phyloP scores from a whole-genome alignment of 2,329 filamentous ascomycete genomes.

The Polytolypa hystricis region DNA sequence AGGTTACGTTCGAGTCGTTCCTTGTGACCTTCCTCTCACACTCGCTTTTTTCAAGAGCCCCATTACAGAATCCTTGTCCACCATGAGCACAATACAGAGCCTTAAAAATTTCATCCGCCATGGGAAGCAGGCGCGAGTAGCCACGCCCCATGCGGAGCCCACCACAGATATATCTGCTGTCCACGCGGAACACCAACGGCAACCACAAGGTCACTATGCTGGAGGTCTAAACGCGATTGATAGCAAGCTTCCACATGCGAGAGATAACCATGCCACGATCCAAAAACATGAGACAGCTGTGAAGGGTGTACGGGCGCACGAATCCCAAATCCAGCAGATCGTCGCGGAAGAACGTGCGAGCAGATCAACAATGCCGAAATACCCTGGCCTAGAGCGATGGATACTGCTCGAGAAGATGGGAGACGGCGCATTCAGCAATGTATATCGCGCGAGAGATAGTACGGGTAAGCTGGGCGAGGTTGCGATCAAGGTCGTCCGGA shows the following conservation, averaged over 20 bases:
- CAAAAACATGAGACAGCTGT: conserved; percentile 37
- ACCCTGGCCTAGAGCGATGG: conserved; percentile 78
- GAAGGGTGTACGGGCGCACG: conserved; percentile 33
- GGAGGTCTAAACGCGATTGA: conserved; percentile 53
- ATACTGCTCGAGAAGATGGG: conserved; percentile 92
- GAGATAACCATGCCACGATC: conserved; percentile 55
- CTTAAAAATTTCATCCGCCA: conserved; percentile 97
- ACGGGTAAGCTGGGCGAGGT: conserved; percentile 65
- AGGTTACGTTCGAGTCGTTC: not conserved
- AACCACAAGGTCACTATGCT: conserved; percentile 35
- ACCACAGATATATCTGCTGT: conserved; percentile 53
- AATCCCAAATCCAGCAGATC: conserved; percentile 66
- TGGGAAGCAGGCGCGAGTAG: conserved; percentile 80
- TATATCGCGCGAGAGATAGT: conserved; percentile 76
- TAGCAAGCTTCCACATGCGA: conserved; percentile 45
- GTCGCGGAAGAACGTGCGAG: conserved; percentile 84
- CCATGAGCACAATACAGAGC: conserved; percentile 73
- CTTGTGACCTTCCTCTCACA: not conserved
- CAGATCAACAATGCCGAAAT: conserved; percentile 73
- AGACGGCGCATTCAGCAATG: conserved; percentile 96
- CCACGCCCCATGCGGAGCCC: conserved; percentile 49
- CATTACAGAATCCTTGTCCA: conserved; percentile 4
- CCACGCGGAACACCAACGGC: conserved; percentile 52
- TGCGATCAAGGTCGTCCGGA: conserved; percentile 96
- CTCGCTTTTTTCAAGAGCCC: not conserved